Percentiles rank a stretch among this genome's conserved stretches.
phyloP scores from a whole-genome alignment of 2,329 filamentous ascomycete species.

The Aspergillus oerlinghausenensis region DNA sequence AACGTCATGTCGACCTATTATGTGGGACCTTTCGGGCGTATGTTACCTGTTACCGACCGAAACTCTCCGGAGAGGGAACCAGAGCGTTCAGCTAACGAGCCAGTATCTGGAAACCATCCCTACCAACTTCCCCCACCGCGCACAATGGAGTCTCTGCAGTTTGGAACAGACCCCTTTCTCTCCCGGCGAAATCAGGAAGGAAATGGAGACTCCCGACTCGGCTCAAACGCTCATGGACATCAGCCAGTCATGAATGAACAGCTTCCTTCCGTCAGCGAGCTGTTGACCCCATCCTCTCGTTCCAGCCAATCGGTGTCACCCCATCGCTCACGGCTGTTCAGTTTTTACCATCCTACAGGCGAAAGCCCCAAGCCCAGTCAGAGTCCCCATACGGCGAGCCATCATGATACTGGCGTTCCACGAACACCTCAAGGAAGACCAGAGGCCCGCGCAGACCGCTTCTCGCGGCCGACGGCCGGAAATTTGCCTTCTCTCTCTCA shows the following conservation, averaged over 20 bases:
- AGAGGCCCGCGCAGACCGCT: conserved; percentile 15
- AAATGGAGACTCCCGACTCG: conserved; percentile 17
- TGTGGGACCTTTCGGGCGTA: conserved; percentile 38
- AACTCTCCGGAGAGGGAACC: conserved; percentile 22
- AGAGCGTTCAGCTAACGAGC: conserved; percentile 27
- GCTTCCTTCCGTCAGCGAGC: conserved; percentile 38
- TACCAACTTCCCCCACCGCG: conserved; percentile 41
- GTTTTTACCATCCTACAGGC: conserved; percentile 11
- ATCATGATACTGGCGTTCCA: conserved; percentile 16
- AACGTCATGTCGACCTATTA: conserved; percentile 34
- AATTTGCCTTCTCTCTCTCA: conserved; percentile 30
- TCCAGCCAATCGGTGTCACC: conserved; percentile 26
- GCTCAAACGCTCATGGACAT: conserved; percentile 8
- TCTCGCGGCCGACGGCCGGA: conserved; percentile 15
- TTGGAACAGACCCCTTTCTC: conserved; percentile 31
- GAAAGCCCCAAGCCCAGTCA: conserved; percentile 11
- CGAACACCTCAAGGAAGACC: conserved; percentile 16
- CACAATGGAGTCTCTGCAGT: conserved; percentile 28
- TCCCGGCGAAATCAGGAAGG: conserved; percentile 23
- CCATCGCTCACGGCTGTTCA: conserved; percentile 21
- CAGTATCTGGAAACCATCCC: conserved; percentile 27
- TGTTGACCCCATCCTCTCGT: conserved; percentile 31
- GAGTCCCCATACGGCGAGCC: conserved; percentile 13
- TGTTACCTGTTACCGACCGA: conserved; percentile 28
- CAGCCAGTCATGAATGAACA: conserved; percentile 23